Base-by-base conservation (phyloP, 306 rosid species). In the Prunus campanulata region DNA sequence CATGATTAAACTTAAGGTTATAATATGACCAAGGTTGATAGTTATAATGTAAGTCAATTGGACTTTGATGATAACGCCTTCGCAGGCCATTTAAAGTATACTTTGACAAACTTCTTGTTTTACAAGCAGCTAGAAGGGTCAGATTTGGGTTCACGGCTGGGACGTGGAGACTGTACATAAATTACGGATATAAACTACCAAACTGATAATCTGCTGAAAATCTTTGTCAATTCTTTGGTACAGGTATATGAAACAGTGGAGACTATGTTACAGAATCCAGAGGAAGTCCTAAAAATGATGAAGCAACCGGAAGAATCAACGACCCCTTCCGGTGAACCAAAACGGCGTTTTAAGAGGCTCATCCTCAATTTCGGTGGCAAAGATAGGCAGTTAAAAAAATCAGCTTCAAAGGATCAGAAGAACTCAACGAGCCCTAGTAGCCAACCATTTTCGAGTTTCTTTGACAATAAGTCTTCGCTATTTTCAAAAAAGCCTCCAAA, bases 181-280 rank as follows among this genome's bases (percentile, higher is more conserved):
- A 35, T 27, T 6, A 51, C 12, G 29, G 54, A 25, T n/a, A 3
- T 14, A 32, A 67, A 52, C 66, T 8, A 14, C 30, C 22, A 32
- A 44, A 49, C 18, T 44, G n/a, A 11, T 70, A 22, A 55, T 35
- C 56, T 68, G 61, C 63, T 78, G 71, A 72, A 50, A 49, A 4
- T 60, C 2, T 57, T 5, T 0, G 44, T 25, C 24, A 42, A 59
- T 60, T n/a, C 24, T 35, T 13, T 72, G 61, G 29, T 68, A 46
- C 74, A 96, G 99, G 99, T 91, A 51, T 96, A 92, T 78, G 96
- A 89, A 85, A 89, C 99, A 25, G 87, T 96, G 85, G 99, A 96
- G 88, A 81, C 82, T 39, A 86, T 96, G 93, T 55, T 92, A 64
- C 69, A 82, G 68, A 89, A 91, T 89, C 97, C 99, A 2, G 98